Evolutionary conservation across 169 alveolate genomes (phyloP).

Genomic region (Ichthyophthirius multifiliis): DNA sequence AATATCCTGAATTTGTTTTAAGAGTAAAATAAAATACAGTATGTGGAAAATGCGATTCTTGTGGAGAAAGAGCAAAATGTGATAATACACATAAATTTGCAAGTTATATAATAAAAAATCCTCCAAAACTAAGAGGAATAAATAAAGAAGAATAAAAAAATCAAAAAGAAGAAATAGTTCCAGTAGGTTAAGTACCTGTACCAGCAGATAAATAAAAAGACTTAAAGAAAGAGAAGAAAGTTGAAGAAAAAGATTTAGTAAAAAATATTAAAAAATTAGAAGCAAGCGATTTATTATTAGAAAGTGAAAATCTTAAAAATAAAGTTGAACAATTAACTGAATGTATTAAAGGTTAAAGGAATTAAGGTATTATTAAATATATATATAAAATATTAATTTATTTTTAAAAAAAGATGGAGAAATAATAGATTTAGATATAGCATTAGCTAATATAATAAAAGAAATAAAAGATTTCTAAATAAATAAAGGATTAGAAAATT

Average conservation of each 20-base stretch:
- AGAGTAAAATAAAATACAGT: slow-evolving; percentile 89
- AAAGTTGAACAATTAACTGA: slow-evolving; percentile 23
- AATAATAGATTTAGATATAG: not conserved
- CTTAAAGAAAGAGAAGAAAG: slow-evolving; percentile 41
- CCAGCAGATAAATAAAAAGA: no score
- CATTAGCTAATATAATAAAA: slow-evolving; percentile 6
- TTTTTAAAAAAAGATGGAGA: not conserved
- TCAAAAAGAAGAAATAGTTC: slow-evolving; percentile 24
- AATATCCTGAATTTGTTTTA: slow-evolving; percentile 96
- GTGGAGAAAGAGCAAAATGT: slow-evolving; percentile 94
- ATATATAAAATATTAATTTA: not conserved
- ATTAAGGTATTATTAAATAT: not conserved
- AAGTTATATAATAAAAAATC: slow-evolving; percentile 93
- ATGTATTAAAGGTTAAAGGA: slow-evolving; percentile 7
- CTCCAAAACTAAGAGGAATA: slow-evolving; percentile 82
- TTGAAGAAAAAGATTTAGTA: slow-evolving; percentile 37
- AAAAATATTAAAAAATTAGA: slow-evolving; percentile 37
- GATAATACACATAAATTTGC: slow-evolving; percentile 97
- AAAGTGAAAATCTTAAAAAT: slow-evolving; percentile 20
- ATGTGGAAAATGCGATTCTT: slow-evolving; percentile 94
- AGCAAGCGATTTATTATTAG: slow-evolving; percentile 30
- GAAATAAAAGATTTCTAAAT: slow-evolving; percentile 24
- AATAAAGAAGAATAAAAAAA: slow-evolving; percentile 6
- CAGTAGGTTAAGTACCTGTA: slow-evolving; percentile 1
- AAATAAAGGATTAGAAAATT: slow-evolving; percentile 4